Conservation (phyloP, 1,284 basidiomycete species). For the Trametes versicolor region DNA sequence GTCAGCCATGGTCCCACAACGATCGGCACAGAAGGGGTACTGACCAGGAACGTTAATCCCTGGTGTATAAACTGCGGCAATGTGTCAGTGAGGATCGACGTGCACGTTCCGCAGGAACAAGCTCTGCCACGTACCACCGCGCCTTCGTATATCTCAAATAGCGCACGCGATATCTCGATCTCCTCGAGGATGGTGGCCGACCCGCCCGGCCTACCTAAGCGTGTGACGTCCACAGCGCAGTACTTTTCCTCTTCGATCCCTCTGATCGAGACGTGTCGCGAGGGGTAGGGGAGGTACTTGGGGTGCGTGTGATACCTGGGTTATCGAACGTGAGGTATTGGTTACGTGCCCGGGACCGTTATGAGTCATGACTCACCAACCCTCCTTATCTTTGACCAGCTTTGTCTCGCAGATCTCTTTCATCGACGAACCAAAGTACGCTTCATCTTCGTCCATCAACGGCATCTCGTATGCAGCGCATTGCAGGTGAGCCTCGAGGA, state of each 20-base stretch:
- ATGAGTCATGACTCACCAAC: conserved; percentile 60
- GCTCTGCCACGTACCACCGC: conserved; percentile 62
- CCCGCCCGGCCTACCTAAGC: conserved; percentile 48
- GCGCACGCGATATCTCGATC: conserved; percentile 85
- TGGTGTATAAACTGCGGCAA: conserved; percentile 79
- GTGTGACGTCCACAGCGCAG: conserved; percentile 74
- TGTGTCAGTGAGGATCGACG: conserved; percentile 4
- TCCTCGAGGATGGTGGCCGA: conserved; percentile 77
- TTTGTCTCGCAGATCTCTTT: conserved; percentile 63
- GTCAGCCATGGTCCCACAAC: conserved; percentile 5
- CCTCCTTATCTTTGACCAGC: conserved; percentile 71
- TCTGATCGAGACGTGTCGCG: conserved; percentile 79
- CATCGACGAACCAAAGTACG: conserved; percentile 78
- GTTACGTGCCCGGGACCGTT: neutral
- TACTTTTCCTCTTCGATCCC: conserved; percentile 86
- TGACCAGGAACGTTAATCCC: conserved; percentile 78
- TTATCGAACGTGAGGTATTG: neutral
- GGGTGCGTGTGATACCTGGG: conserved; percentile 83
- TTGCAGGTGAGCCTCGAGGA: conserved; percentile 88
- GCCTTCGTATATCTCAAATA: conserved; percentile 89
- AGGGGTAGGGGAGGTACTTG: conserved; percentile 81
- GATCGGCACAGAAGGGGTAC: conserved; percentile 31
- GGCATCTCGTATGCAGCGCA: conserved; percentile 93
- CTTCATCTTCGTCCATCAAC: conserved; percentile 69
- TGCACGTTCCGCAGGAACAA: neutral